Conservation (phyloP, 139 green algal genomes). For the Marvania coccoides region DNA sequence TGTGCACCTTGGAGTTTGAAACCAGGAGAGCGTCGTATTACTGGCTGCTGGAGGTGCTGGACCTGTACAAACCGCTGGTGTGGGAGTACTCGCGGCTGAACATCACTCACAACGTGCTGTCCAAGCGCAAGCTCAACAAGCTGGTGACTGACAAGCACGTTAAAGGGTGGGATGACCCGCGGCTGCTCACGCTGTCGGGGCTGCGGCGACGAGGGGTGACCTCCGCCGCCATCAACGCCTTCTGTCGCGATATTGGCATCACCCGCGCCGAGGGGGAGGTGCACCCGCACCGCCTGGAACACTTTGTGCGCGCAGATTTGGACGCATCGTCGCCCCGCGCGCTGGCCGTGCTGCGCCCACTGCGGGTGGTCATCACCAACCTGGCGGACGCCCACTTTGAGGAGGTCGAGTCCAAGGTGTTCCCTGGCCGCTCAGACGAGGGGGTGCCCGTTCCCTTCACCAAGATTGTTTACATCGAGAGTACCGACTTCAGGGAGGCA, state of each 20-base stretch:
- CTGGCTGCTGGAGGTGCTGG: slow-evolving; percentile 77
- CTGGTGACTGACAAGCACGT: slow-evolving; percentile 78
- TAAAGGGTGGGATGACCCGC: slow-evolving; percentile 93
- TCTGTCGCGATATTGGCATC: slow-evolving; percentile 86
- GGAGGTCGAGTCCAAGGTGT: slow-evolving; percentile 57
- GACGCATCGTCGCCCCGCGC: slow-evolving; percentile 51
- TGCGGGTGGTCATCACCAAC: slow-evolving; percentile 81
- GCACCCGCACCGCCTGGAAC: slow-evolving; percentile 82
- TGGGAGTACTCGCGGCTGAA: slow-evolving; percentile 97
- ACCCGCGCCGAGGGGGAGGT: slow-evolving; percentile 82
- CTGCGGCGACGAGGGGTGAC: slow-evolving; percentile 83
- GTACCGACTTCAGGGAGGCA: slow-evolving; percentile 81
- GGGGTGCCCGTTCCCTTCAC: slow-evolving; percentile 65
- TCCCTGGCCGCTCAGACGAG: slow-evolving; percentile 54
- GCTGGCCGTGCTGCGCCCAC: slow-evolving; percentile 85
- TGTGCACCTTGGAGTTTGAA: slow-evolving; percentile 99
- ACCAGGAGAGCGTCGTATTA: slow-evolving; percentile 94
- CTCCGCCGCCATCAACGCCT: slow-evolving; percentile 85
- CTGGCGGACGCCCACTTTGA: slow-evolving; percentile 57
- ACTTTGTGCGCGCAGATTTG: slow-evolving; percentile 64
- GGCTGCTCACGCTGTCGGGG: slow-evolving; percentile 87
- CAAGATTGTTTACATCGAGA: slow-evolving; percentile 90
- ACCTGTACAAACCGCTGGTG: slow-evolving; percentile 92
- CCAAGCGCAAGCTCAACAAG: slow-evolving; percentile 94
- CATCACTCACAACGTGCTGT: slow-evolving; percentile 95